These are phyloP conservation scores for Umbilicus rupestris DNA, from an alignment of 164 flowering plant genomes.

Conservation along the genomic window DNA sequence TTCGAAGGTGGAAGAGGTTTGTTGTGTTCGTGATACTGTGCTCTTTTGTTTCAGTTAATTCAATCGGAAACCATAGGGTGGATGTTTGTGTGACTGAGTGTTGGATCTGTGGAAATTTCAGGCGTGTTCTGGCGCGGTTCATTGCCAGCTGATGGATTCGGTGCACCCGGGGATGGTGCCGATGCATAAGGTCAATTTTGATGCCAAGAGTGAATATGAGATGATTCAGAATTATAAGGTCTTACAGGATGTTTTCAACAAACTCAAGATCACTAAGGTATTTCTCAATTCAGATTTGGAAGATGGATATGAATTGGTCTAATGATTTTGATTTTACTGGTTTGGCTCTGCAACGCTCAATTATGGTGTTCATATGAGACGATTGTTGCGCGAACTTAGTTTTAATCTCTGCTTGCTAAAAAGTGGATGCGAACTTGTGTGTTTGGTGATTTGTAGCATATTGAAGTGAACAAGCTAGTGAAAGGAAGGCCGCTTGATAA, in stretches of 20 bases:
- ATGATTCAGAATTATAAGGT: constrained; percentile 98
- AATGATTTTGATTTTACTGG: too few relatives aligned
- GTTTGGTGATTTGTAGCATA: constrained; percentile 38
- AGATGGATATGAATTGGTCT: not conserved
- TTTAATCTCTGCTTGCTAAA: not conserved
- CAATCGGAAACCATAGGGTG: not conserved
- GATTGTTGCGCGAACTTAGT: too few relatives aligned
- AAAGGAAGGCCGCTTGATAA: constrained; percentile 96
- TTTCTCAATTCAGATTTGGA: not conserved
- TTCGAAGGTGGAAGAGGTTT: constrained; percentile 95
- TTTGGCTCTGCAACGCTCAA: not conserved
- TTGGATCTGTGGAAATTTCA: constrained; percentile 15
- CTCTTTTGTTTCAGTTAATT: not conserved
- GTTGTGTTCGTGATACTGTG: not conserved
- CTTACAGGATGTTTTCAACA: constrained; percentile 92
- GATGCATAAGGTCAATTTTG: constrained; percentile 97
- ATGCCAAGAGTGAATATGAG: constrained; percentile 96
- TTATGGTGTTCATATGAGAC: not conserved
- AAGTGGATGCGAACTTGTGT: not conserved
- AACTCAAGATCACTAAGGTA: constrained; percentile 94
- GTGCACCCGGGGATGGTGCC: constrained; percentile 88
- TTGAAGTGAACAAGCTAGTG: constrained; percentile 85
- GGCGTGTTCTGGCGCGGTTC: constrained; percentile 92
- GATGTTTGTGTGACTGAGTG: not conserved
- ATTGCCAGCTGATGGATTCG: constrained; percentile 92